Evolutionary conservation across 495 filamentous ascomycete species (phyloP), one percentile per base, ranked within the genome.

Genomic region (Geopyxis carbonaria): DNA sequence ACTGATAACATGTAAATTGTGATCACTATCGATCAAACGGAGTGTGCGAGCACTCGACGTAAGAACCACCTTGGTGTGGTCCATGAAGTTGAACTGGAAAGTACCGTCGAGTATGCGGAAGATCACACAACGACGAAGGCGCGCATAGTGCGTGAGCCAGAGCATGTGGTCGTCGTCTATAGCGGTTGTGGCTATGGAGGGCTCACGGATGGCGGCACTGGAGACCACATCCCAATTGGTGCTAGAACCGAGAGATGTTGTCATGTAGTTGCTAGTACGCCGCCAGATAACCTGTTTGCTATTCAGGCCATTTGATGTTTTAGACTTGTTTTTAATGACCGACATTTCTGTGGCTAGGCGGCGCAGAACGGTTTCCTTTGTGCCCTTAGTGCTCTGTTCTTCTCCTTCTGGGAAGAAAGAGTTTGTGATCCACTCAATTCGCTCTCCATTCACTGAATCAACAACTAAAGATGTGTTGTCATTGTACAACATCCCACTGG

Each of bases 211-310:
- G 7, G 25, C 25, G n/a, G n/a, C n/a, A n/a, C n/a, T n/a, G n/a
- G 92, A 10, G 76, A 27, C 4, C 24, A 19, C 36, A 39, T 1
- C 36, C 36, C 36, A 22, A 39, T 13, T 48, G 61, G 31, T 59
- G 53, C 30, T 55, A 49, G 36, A 56, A 38, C 68, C 58, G 57
- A 69, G 55, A 58, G 66, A 53, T 40, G 42, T 69, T 62, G 44
- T 68, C 89, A 97, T 95, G 57, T 95, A 97, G 54, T 83, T 82
- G 38, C 80, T 84, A 49, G 94, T 93, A 52, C 87, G 85, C 51
- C 80, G 79, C 68, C 87, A 93, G 28, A 93, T 63, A 27, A 77
- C 72, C 39, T 89, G 68, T 29, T 78, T 70, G 58, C 47, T 66
- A 67, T 5, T 73, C 69, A 13, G 61, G 47, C 3, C 66, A 66